Conservation (phyloP, 805 yeast species). For the Ogataea salicorniae region DNA sequence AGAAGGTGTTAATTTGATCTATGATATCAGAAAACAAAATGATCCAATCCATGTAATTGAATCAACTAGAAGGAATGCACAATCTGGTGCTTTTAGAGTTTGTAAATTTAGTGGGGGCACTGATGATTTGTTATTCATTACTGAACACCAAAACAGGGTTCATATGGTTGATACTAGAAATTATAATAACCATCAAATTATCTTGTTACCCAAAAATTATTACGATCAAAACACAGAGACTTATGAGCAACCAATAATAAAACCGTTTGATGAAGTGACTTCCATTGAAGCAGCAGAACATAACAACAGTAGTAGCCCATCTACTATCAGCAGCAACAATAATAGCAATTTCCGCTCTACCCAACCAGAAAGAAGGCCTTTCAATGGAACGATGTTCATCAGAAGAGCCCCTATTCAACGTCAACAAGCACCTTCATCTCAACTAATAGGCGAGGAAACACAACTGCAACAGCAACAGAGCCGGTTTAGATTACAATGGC, state of each 20-base stretch:
- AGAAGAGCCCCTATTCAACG: too few relatives aligned
- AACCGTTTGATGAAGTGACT: constrained; percentile 26
- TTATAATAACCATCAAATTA: constrained; percentile 68
- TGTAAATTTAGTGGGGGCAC: constrained; percentile 56
- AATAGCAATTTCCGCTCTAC: background rate
- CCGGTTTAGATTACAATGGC: too few relatives aligned
- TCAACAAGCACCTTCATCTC: too few relatives aligned
- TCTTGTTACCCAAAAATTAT: constrained; percentile 49
- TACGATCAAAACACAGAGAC: constrained; percentile 10
- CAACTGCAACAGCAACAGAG: background rate
- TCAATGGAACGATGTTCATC: too few relatives aligned
- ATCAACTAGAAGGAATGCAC: constrained; percentile 54
- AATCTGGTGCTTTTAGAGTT: constrained; percentile 35
- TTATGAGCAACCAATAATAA: constrained; percentile 26
- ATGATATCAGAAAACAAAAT: constrained; percentile 62
- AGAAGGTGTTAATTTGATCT: constrained; percentile 74
- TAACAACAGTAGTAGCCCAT: background rate
- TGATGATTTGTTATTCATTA: constrained; percentile 69
- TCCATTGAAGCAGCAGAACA: background rate
- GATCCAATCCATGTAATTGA: constrained; percentile 49
- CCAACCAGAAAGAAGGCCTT: background rate
- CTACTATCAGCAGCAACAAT: background rate
- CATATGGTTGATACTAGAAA: constrained; percentile 80
- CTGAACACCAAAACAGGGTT: constrained; percentile 83
- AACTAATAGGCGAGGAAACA: background rate